phyloP scores from a whole-genome alignment of 2,329 filamentous ascomycete genomes.

The Xylariaceae sp. region DNA sequence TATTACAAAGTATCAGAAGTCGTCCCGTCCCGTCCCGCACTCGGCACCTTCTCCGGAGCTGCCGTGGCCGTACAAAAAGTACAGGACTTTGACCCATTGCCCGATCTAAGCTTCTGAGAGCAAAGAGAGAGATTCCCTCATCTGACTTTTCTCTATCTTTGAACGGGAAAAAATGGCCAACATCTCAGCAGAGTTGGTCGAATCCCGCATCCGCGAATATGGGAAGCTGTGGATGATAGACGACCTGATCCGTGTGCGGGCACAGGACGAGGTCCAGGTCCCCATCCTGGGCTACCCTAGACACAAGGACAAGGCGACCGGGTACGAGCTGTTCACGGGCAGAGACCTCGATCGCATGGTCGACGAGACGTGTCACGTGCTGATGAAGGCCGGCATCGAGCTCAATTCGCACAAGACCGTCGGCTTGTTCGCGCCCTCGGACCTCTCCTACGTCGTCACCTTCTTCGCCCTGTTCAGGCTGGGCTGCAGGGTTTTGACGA shows the following conservation, averaged over 20 bases:
- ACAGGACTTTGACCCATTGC: no score
- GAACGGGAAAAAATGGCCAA: constrained; percentile 29
- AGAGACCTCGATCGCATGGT: constrained; percentile 36
- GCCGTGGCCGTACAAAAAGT: no score
- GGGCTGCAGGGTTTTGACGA: constrained; percentile 38
- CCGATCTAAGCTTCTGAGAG: no score
- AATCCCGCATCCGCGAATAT: constrained; percentile 29
- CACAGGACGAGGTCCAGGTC: constrained; percentile 33
- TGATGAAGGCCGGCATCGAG: constrained; percentile 30
- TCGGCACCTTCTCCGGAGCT: no score
- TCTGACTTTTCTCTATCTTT: no score
- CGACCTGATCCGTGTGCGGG: constrained; percentile 37
- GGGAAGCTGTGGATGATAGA: constrained; percentile 37
- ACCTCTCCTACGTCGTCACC: constrained; percentile 37
- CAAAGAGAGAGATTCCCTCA: no score
- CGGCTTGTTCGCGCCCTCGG: constrained; percentile 36
- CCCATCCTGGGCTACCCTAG: constrained; percentile 38
- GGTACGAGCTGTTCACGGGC: constrained; percentile 38
- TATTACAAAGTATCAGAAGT: no score
- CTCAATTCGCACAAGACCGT: constrained; percentile 30
- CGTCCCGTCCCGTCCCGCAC: no score
- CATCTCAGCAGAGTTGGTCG: constrained; percentile 23
- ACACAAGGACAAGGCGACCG: constrained; percentile 26
- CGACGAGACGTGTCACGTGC: constrained; percentile 30
- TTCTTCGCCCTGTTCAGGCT: constrained; percentile 41